These are phyloP conservation scores for Quambalaria eucalypti DNA, from an alignment of 1,284 basidiomycete species.

Conservation along the genomic window DNA sequence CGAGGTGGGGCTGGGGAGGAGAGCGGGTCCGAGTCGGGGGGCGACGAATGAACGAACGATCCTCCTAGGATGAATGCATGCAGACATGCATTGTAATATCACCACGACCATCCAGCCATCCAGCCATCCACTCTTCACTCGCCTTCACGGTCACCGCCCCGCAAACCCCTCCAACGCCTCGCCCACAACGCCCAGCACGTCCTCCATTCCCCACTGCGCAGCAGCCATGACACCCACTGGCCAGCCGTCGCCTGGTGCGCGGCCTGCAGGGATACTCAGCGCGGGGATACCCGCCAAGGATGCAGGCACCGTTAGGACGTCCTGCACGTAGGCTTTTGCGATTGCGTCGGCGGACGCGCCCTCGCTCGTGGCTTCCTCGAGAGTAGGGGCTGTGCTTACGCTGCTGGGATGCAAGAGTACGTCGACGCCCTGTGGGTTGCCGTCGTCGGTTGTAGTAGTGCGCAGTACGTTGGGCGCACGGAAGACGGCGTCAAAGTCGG, in stretches of 20 bases:
- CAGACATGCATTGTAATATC: too few relatives aligned
- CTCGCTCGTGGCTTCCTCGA: constrained; percentile 7
- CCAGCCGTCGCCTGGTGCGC: constrained; percentile 51
- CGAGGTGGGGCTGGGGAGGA: too few relatives aligned
- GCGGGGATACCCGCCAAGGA: constrained; percentile 81
- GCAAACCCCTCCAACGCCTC: not conserved
- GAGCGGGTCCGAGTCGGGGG: too few relatives aligned
- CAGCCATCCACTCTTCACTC: too few relatives aligned
- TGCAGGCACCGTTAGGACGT: constrained; percentile 83
- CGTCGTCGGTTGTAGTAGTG: constrained; percentile 21
- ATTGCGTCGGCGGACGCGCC: not conserved
- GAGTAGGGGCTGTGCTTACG: constrained; percentile 33
- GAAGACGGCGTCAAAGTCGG: constrained; percentile 69
- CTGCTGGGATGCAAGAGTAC: constrained; percentile 64
- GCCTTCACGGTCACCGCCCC: too few relatives aligned
- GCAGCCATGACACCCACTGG: constrained; percentile 77
- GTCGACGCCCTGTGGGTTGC: constrained; percentile 56
- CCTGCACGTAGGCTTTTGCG: constrained; percentile 64
- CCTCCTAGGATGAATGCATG: too few relatives aligned
- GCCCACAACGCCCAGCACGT: constrained; percentile 49
- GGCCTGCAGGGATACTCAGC: constrained; percentile 61
- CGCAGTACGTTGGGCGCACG: constrained; percentile 53
- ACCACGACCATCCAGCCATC: too few relatives aligned
- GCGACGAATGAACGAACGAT: too few relatives aligned
- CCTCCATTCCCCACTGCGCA: constrained; percentile 82